Evolutionary conservation across 805 yeast genomes (phyloP).

Genomic region (Monosporozyma aquatica): DNA sequence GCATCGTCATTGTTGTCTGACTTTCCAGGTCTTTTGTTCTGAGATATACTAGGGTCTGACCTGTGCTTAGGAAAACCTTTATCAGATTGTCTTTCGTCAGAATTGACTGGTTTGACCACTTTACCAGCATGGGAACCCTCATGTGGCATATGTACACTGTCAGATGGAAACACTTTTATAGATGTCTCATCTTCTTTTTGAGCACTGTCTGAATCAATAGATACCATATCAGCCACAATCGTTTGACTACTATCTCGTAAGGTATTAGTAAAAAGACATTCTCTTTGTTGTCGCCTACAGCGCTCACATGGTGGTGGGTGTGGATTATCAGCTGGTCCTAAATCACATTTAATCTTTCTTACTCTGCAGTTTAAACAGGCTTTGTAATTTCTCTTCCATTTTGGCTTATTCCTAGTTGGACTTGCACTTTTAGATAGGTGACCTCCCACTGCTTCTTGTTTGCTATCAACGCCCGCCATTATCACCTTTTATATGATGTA

Average conservation of each 20-base stretch:
- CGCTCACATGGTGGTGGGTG: conserved; percentile 76
- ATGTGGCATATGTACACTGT: background rate
- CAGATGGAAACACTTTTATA: background rate
- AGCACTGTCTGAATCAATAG: background rate
- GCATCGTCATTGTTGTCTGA: background rate
- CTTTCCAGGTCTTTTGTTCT: background rate
- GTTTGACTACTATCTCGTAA: background rate
- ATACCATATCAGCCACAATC: conserved; percentile 1
- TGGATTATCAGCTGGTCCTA: conserved; percentile 68
- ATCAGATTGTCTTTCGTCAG: background rate
- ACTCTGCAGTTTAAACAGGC: conserved; percentile 84
- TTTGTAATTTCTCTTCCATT: conserved; percentile 56
- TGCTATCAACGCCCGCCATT: too few relatives aligned
- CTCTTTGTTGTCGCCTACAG: conserved; percentile 72
- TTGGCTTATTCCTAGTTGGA: conserved; percentile 5
- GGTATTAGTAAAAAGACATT: conserved; percentile 39
- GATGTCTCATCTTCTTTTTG: background rate
- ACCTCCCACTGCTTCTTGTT: too few relatives aligned
- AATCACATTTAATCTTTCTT: conserved; percentile 77
- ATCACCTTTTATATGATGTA: too few relatives aligned
- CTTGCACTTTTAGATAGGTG: background rate
- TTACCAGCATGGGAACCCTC: background rate
- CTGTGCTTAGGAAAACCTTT: background rate
- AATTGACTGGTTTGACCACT: background rate
- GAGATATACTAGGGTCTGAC: background rate